Conservation (phyloP, 306 rosid species). For the Abrus pulchellus region DNA sequence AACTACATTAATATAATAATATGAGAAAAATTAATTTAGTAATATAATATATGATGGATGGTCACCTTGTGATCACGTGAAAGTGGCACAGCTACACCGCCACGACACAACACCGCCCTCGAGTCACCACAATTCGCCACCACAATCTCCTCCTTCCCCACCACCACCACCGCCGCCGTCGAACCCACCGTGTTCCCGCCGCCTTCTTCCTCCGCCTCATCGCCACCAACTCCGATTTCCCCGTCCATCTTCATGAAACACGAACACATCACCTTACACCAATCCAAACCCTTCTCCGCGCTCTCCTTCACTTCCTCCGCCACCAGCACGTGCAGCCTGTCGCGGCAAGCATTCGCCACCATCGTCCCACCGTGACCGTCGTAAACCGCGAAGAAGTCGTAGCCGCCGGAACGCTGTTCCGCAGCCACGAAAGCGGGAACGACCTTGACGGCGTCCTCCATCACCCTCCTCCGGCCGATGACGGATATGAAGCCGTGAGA, state of each 20-base stretch:
- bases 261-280: slow-evolving; percentile 56
- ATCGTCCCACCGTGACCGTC: slow-evolving; percentile 71
- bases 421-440: slow-evolving; percentile 36
- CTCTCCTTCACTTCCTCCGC: slow-evolving; percentile 53
- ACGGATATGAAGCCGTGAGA: slow-evolving; percentile 68
- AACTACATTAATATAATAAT: not conserved
- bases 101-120: slow-evolving; percentile 65
- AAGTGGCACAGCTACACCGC: slow-evolving; percentile 62
- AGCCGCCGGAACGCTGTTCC: slow-evolving; percentile 3
- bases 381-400: slow-evolving; percentile 67
- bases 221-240: slow-evolving; percentile 47
- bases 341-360: slow-evolving; percentile 72
- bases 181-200: slow-evolving; percentile 58
- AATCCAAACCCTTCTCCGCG: slow-evolving; percentile 42
- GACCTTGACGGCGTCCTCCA: slow-evolving; percentile 71
- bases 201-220: not conserved
- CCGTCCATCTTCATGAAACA: slow-evolving; percentile 74
- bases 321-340: slow-evolving; percentile 65
- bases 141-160: slow-evolving; percentile 58
- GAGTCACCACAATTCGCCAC: slow-evolving; percentile 80
- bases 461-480: slow-evolving; percentile 65
- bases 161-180: slow-evolving; percentile 65
- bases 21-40: not conserved
- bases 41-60: not conserved
- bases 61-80: slow-evolving; percentile 75